phyloP scores from a whole-genome alignment of 202 grass and related monocot genomes.

The Setaria viridis region DNA sequence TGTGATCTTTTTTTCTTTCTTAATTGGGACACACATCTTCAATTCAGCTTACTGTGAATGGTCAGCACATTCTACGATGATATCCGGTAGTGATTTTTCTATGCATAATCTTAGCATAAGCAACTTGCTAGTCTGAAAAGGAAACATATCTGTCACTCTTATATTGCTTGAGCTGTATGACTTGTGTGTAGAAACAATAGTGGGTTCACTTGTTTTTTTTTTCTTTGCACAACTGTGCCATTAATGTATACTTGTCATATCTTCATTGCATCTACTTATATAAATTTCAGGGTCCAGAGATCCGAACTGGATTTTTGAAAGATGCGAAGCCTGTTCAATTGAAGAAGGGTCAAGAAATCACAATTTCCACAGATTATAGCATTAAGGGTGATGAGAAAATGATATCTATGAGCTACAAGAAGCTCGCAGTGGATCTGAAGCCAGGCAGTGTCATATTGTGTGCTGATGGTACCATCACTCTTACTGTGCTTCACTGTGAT shows the following conservation, averaged over 20 bases:
- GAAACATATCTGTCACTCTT: not conserved
- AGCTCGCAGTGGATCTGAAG: conserved; percentile 80
- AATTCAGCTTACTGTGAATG: not conserved
- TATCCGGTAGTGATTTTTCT: not conserved
- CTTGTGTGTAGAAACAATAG: not conserved
- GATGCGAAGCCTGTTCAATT: conserved; percentile 82
- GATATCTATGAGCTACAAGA: conserved; percentile 98
- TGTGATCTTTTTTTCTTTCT: not conserved
- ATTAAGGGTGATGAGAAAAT: conserved; percentile 75
- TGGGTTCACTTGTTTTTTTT: conserved; percentile 21
- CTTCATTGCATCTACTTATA: conserved; percentile 10
- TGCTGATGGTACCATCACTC: conserved; percentile 85
- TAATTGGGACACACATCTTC: not conserved
- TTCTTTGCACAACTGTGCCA: not conserved
- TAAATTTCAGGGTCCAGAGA: conserved; percentile 80
- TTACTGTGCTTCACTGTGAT: conserved; percentile 75
- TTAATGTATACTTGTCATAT: conserved; percentile 23
- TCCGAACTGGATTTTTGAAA: conserved; percentile 93
- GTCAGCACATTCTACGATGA: not conserved
- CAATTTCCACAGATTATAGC: conserved; percentile 77
- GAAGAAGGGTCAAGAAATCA: conserved; percentile 83
- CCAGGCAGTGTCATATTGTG: conserved; percentile 77
- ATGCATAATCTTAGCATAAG: not conserved
- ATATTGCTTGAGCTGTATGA: not conserved
- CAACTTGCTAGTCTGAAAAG: conserved; percentile 18